Evolutionary conservation across 1,139 yeast genomes (phyloP), one percentile per base, ranked within the genome.

Genomic region (Pichia sp.): DNA sequence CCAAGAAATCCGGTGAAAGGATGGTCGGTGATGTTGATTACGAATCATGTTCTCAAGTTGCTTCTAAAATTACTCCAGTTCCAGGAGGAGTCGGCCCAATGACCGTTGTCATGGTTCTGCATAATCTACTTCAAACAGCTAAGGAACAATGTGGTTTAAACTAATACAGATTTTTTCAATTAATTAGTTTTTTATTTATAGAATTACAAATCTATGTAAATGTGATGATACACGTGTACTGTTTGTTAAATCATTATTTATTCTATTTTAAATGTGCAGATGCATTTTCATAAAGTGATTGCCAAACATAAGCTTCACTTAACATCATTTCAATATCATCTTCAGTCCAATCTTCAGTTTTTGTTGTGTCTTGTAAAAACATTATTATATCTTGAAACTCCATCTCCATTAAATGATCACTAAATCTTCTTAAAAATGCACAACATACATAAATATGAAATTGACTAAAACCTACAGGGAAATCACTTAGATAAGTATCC

Each of bases 391-490:
- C 97, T 61, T 91, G 97, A 60, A 91, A 91, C 52, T 91, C 98
- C 86, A 82, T 85, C n/a, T 71, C 70, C 60, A 82, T 78, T 48
- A 91, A 67, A 46, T 80, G 80, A 38, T 72, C 76, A 45, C 93
- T 77, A 78, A 95, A 91, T 57, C 86, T 83, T 43, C 89, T 83
- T 53, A 91, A 66, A 56, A 91, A 91, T 11, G 98, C 97, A n/a
- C 97, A 96, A 65, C 99, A 91, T 4, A 91, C 98, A 59, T 91
- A 91, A 8, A 91, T 88, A 60, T 91, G 99, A 63, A 93, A 91
- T 53, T 82, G 87, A 50, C 87, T 86, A 58, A 91, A 85, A 5
- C 97, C 96, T 28, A 83, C 72, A 0, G 91, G 81, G 5, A 84
- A 85, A 59, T 91, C 96, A 38, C 95, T 80, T 41, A 91, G 65